Base-by-base conservation (phyloP, 2,329 filamentous ascomycete genomes). In the Curvularia verruculosa region DNA sequence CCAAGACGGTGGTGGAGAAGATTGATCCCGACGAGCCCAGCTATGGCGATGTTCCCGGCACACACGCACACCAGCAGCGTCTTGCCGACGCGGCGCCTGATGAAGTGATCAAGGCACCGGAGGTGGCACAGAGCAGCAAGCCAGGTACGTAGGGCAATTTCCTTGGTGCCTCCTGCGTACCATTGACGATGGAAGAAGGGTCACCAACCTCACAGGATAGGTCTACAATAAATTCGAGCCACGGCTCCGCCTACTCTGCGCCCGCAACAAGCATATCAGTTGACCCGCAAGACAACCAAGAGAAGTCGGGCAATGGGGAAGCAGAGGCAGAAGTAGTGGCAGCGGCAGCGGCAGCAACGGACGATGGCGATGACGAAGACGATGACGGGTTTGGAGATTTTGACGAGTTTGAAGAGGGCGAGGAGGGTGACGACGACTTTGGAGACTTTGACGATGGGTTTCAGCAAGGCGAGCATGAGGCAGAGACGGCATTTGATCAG, bases 161-260 rank as follows among this genome's bases (percentile, higher is more conserved):
- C 64, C 72, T 73, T 63, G 67, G 69, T 72, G 69, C 70, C 71
- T 76, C 75, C 77, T 81, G 79, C 77, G 78, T 82, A 77, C 82
- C 74, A 84, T 85, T 87, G 84, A 87, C 84, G 79, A 87, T 84
- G 79, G 80, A 81, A 80, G 79, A 84, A 86, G 84, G 81, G 77
- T 83, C 80, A 79, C 81, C 82, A 81, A 82, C 80, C 70, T 78
- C 77, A 71, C 72, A 75, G 77, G 75, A 76, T 77, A 85, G 83
- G 80, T 82, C 80, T 72, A 75, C 76, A 77, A 63, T 75, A 71
- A 78, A 68, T 65, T 62, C 65, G 72, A 78, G 77, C 66, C 74
- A 72, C 37, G 62, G 60, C 49, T 49, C 56, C 28, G 37, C 52
- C 54, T 60, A 64, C 23, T 24, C 56, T 23, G 43, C 34, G 13